Percentiles rank a stretch among this genome's conserved stretches.
These are phyloP conservation scores for Kazachstania sp. DNA, from an alignment of 1,139 yeast genomes.

Conservation along the genomic window DNA sequence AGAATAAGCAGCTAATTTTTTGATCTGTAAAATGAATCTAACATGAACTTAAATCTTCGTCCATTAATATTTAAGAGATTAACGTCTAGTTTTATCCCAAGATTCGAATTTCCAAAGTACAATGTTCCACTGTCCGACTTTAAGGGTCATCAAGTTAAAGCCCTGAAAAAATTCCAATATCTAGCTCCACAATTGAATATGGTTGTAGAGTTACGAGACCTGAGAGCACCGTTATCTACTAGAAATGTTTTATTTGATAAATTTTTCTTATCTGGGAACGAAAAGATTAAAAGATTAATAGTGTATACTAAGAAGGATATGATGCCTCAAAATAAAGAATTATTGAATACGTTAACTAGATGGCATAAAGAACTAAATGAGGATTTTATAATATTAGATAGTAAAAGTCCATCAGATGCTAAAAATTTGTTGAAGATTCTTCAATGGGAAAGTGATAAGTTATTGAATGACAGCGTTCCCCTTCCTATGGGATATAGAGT, in stretches of 20 bases:
- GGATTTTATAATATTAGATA: conserved; percentile 52
- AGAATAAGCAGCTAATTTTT: not conserved
- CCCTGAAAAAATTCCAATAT: conserved; percentile 59
- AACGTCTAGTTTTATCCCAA: conserved; percentile 30
- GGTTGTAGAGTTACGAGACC: conserved; percentile 75
- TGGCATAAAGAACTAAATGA: conserved; percentile 44
- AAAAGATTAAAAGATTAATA: conserved; percentile 24
- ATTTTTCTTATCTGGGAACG: conserved; percentile 46
- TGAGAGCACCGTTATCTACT: conserved; percentile 82
- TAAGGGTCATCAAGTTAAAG: conserved; percentile 86
- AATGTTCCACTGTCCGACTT: conserved; percentile 67
- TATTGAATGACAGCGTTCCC: conserved; percentile 38
- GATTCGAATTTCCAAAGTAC: conserved; percentile 54
- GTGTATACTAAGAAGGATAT: conserved; percentile 29
- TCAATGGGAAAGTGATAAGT: conserved; percentile 30
- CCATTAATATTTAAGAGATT: not conserved
- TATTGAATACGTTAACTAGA: conserved; percentile 13
- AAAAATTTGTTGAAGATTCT: conserved; percentile 43
- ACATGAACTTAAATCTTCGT: not conserved
- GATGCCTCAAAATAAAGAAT: conserved; percentile 9
- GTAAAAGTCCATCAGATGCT: conserved; percentile 47
- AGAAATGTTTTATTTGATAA: conserved; percentile 73
- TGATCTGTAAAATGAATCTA: not conserved
- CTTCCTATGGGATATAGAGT: conserved; percentile 78
- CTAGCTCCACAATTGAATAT: conserved; percentile 75